Evolutionary conservation across 2,329 filamentous ascomycete species (phyloP).

Genomic region (Teratosphaeria viscida): DNA sequence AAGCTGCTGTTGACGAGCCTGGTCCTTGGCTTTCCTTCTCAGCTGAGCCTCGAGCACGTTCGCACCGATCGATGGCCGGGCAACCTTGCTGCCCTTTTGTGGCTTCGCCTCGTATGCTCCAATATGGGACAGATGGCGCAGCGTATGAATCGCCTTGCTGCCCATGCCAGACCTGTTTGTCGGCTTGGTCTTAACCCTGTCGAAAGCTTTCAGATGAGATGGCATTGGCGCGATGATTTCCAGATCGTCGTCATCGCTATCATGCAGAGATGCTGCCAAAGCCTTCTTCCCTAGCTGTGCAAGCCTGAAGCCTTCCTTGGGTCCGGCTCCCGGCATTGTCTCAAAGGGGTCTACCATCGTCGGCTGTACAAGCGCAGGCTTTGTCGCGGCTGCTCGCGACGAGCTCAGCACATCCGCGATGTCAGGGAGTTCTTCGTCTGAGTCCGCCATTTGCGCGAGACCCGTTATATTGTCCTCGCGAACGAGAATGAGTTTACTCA

Average conservation of each 20-base stretch:
- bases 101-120: slow-evolving; percentile 24
- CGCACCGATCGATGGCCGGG: slow-evolving; percentile 54
- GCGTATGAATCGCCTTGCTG: slow-evolving; percentile 23
- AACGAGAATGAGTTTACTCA: slow-evolving; percentile 22
- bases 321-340: neutral
- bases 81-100: slow-evolving; percentile 42
- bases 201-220: slow-evolving; percentile 20
- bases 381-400: neutral
- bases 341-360: neutral
- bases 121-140: slow-evolving; percentile 25
- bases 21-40: slow-evolving; percentile 61
- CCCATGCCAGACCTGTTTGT: slow-evolving; percentile 10
- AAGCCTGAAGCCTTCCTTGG: slow-evolving; percentile 16
- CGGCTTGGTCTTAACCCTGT: slow-evolving; percentile 25
- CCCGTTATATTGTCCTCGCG: slow-evolving; percentile 20
- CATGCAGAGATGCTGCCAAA: slow-evolving; percentile 1
- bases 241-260: slow-evolving; percentile 45
- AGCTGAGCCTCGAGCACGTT: slow-evolving; percentile 60
- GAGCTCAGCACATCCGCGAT: slow-evolving; percentile 19
- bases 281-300: slow-evolving; percentile 26
- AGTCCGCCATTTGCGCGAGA: slow-evolving; percentile 14
- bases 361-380: neutral
- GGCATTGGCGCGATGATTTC: slow-evolving; percentile 46
- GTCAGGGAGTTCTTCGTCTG: slow-evolving; percentile 19
- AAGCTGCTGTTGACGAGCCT: slow-evolving; percentile 67